Base-by-base conservation (phyloP, 2,329 filamentous ascomycete genomes). In the Monosporascus sp. region DNA sequence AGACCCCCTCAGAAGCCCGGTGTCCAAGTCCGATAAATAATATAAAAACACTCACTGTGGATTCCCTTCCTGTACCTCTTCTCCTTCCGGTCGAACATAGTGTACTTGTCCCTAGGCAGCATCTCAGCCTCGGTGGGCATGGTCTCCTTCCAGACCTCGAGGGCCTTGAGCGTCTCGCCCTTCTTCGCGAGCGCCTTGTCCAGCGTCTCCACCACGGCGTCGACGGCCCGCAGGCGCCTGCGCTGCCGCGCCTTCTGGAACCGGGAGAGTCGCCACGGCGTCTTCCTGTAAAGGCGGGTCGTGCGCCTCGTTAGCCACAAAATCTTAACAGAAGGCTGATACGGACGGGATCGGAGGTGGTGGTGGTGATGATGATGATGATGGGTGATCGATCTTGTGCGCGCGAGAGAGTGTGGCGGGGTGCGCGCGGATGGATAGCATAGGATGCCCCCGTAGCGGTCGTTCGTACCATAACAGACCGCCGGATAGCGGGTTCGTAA, bases 61-160 rank as follows among this genome's bases (percentile, higher is more conserved):
- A 99, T 92, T 52, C 91, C 90, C 84, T 99, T 99, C 70, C 94
- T 81, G 72, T 97, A 99, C 65, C 84, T 86, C 84, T 92, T 96
- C 71, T 89, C 91, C 74, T 97, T 97, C 64, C 92, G 86, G 73
- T 96, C 93, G 73, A 97, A 99, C 66, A 99, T 88, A 27, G 91
- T 96, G 76, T 99, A 99, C 76, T 99, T 99, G 76, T 99, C 94
- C 73, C 84, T 88, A 47, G 94, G 88, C 70, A 96, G 70, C 94
- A 99, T 99, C 79, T 97, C 91, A 66, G 85, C 81, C 79, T 99
- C 94, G 26, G 85, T 88, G 22, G 94, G 94, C 94, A 99, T 99
- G 74, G 96, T 91, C 38, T 81, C 80, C 78, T 94, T 96, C 94
- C 94, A 99, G 67, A 86, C 77, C 71, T 96, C 88, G 55, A 99